Evolutionary conservation across 2,329 filamentous ascomycete genomes (phyloP), one percentile per base, ranked within the genome.

Genomic region (Aphanocladium album): DNA sequence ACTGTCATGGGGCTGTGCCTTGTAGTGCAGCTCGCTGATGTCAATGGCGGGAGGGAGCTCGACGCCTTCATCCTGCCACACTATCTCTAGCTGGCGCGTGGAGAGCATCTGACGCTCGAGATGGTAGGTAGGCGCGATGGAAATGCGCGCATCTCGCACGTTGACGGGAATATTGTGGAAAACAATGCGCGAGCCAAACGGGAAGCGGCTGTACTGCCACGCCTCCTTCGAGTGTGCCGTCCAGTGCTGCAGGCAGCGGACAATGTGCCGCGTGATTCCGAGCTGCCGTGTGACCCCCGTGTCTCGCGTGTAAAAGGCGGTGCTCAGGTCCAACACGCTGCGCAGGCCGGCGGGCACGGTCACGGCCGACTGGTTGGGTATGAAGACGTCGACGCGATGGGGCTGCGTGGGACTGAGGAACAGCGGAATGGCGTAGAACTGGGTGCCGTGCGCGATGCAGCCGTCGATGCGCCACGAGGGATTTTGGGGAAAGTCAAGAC

Each of bases 391-490:
- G 66, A 86, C 77, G 43, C 83, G 79, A 65, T 83, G 76, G 1
- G 83, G 83, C 4, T 78, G 72, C 21, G 78, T 67, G 17, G 71
- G 66, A 5, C 67, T 64, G 33, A 83, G 65, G 67, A 85, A 85
- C 23, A 82, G 72, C 17, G 84, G 83, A 3, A 84, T 68, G 30
- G 77, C 79, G 67, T 82, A 86, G 66, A 80, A 83, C 68, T 85
- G 83, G 12, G 80, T 84, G 5, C 83, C 84, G 59, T 83, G 75
- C 19, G 78, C 80, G 23, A 81, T 80, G 65, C 79, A 83, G 53
- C 84, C 83, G 64, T 87, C 83, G 52, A 87, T 79, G 37, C 81
- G 77, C 83, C 84, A 87, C 8, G 82, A 69, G 2, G 82, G 77
- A 0, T 71, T 65, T 16, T 65, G 54, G 2, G 77, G 76, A 8